Evolutionary conservation across 2,329 filamentous ascomycete genomes (phyloP).

Genomic region (Aspergillus melleus): DNA sequence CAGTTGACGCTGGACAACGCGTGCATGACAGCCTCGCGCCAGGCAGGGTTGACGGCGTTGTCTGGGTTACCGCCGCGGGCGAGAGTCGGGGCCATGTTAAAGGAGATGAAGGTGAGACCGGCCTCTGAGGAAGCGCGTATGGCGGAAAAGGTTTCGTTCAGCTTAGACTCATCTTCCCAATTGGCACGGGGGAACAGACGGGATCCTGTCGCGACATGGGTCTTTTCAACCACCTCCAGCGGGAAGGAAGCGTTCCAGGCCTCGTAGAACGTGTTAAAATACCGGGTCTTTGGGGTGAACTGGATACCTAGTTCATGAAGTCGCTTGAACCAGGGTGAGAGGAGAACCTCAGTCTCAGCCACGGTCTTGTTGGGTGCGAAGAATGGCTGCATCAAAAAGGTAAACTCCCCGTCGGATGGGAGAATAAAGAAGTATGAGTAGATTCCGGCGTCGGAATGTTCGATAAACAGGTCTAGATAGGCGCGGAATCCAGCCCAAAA

Average conservation of each 20-base stretch:
- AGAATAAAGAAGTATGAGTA: conserved; percentile 36
- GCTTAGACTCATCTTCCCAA: conserved; percentile 26
- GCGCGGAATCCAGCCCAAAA: conserved; percentile 32
- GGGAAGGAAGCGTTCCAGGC: conserved; percentile 31
- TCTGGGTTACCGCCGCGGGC: conserved; percentile 10
- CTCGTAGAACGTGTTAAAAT: conserved; percentile 30
- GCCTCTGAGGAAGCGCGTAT: conserved; percentile 23
- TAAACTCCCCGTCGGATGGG: conserved; percentile 28
- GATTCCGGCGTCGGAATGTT: conserved; percentile 29
- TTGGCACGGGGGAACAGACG: conserved; percentile 39
- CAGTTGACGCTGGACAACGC: conserved; percentile 27
- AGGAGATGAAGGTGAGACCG: conserved; percentile 30
- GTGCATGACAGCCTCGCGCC: conserved; percentile 26
- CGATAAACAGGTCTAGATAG: conserved; percentile 28
- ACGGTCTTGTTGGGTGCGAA: conserved; percentile 29
- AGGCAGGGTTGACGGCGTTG: conserved; percentile 28
- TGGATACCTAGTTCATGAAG: conserved; percentile 25
- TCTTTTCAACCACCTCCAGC: conserved; percentile 22
- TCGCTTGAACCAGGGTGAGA: conserved; percentile 29
- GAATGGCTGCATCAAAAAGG: conserved; percentile 31
- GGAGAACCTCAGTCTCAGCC: conserved; percentile 25
- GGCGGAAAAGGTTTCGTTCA: conserved; percentile 32
- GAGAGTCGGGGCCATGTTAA: conserved; percentile 34
- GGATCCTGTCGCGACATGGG: conserved; percentile 26
- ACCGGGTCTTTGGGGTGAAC: conserved; percentile 24